Evolutionary conservation across 2,329 filamentous ascomycete genomes (phyloP).

Genomic region (Aspergillus chevalieri): DNA sequence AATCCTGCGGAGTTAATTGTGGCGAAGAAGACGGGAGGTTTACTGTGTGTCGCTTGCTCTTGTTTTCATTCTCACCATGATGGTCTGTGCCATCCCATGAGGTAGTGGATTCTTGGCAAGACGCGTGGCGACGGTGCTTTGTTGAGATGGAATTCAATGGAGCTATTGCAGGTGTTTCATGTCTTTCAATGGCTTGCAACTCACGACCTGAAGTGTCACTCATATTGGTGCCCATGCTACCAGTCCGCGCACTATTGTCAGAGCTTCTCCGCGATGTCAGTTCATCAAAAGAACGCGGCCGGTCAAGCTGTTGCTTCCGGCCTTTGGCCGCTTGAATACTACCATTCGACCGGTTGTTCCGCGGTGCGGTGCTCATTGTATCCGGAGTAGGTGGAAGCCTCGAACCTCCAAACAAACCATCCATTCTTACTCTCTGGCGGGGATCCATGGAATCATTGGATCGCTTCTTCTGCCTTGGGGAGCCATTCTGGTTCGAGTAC

Average conservation of each 20-base stretch:
- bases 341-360: conserved; percentile 27
- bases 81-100: conserved; percentile 11
- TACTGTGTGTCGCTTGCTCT: not conserved
- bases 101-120: conserved; percentile 18
- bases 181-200: conserved; percentile 10
- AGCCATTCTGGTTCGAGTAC: not conserved
- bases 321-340: conserved; percentile 28
- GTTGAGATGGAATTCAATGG: conserved; percentile 17
- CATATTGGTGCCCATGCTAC: conserved; percentile 28
- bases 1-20: conserved; percentile 36
- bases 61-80: conserved; percentile 7
- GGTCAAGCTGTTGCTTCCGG: conserved; percentile 16
- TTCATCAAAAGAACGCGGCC: conserved; percentile 31
- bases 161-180: conserved; percentile 26
- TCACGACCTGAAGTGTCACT: conserved; percentile 25
- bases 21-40: conserved; percentile 19
- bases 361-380: conserved; percentile 36
- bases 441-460: conserved; percentile 17
- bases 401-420: conserved; percentile 28
- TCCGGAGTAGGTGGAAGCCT: conserved; percentile 38
- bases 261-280: conserved; percentile 27
- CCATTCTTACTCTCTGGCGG: conserved; percentile 22
- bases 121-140: conserved; percentile 1
- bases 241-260: conserved; percentile 21
- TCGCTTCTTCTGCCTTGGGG: no score